Evolutionary conservation across 768 basidiomycete genomes (phyloP), one percentile per base, ranked within the genome.

Genomic region (Pholiota molesta): DNA sequence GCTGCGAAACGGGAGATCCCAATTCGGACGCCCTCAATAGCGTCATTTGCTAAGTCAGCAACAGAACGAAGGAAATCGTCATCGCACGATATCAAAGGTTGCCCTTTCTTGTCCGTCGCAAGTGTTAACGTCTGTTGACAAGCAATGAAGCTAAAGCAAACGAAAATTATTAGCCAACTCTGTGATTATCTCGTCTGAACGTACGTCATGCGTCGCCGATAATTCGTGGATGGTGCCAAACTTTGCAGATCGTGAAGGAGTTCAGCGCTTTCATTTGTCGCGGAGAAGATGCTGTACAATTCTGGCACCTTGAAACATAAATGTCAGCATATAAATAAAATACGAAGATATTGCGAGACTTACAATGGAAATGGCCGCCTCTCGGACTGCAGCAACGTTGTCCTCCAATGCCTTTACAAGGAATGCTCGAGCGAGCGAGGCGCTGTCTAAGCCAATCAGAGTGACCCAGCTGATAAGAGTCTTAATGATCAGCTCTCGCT

Each of bases 1-100:
- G 85, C 85, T 44, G 88, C 74, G 51, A 94, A 82, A 53, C 94
- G 84, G n/a, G 95, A 89, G 2, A 94, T 81, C 7, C 87, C 90
- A 60, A 97, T 94, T 51, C 94, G 84, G 35, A 97, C 94, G 62
- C 94, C 95, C 55, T 91, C 81, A 13, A 97, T 87, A 37, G 71
- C 69, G 69, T 98, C 96, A 33, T 78, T 70, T 5, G 85, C 83
- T 44, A 96, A 79, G 47, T 71, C 68, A 28, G 78, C 73, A 19
- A 96, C 73, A n/a, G 79, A 75, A 60, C 78, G 72, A 76, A 92
- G 83, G 62, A 87, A 83, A 65, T 71, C 74, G 65, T 78, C 81
- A 67, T 81, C 83, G 60, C 74, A 73, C 31, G 78, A 68, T 60
- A 82, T 73, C 3, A 73, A 64, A 16, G 75, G 68, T 57, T 71